Evolutionary conservation across 129 eudicot genomes (phyloP).

Genomic region (sunflower (Helianthus annuus)): DNA sequence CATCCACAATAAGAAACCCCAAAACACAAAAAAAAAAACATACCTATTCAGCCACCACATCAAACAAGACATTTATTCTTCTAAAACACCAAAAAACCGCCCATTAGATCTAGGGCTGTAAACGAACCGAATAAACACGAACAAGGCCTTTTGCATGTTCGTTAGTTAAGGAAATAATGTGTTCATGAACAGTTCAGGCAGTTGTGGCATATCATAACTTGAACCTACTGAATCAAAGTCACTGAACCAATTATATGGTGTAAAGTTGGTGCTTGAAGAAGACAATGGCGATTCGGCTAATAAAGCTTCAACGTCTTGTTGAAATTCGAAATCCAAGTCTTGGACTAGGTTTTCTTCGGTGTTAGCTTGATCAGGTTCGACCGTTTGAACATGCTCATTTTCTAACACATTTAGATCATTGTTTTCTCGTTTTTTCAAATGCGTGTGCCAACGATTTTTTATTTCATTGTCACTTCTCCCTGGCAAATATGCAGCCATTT

Average conservation of each 20-base stretch:
- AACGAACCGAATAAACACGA: too few relatives aligned
- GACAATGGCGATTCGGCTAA: constrained; percentile 29
- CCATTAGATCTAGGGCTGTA: too few relatives aligned
- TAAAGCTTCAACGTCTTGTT: constrained; percentile 24
- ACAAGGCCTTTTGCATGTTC: too few relatives aligned
- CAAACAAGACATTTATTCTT: too few relatives aligned
- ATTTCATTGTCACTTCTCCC: constrained; percentile 47
- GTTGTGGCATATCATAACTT: constrained; percentile 19
- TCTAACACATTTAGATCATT: constrained; percentile 7
- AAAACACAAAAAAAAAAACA: too few relatives aligned
- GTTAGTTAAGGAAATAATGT: constrained; percentile 23
- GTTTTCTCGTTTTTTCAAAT: constrained; percentile 36
- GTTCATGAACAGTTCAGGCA: neutral
- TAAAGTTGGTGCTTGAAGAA: constrained; percentile 34
- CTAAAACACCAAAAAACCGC: too few relatives aligned
- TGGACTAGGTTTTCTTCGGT: constrained; percentile 7
- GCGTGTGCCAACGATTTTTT: constrained; percentile 44
- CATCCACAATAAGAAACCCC: too few relatives aligned
- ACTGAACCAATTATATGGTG: constrained; percentile 14
- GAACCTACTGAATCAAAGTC: constrained; percentile 25
- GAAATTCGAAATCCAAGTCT: constrained; percentile 26
- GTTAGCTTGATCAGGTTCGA: constrained; percentile 14
- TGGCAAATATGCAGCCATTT: constrained; percentile 39
- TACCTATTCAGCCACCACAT: too few relatives aligned
- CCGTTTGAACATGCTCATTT: constrained; percentile 14